phyloP scores from a whole-genome alignment of 495 filamentous ascomycete genomes.

The Trichoderma reesei region DNA sequence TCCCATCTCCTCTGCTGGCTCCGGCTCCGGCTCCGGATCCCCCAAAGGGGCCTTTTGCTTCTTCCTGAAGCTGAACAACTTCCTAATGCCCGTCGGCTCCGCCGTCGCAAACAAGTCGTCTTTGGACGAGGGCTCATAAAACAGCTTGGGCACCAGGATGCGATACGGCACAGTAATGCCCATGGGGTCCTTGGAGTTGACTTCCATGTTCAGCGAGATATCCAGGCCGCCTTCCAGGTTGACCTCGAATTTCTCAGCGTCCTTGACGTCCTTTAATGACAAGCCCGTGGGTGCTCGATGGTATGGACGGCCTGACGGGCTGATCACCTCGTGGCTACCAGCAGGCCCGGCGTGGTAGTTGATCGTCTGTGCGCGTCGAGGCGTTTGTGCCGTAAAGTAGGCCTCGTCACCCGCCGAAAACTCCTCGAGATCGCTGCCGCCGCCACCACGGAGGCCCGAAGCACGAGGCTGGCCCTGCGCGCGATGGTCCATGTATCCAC shows the following conservation, averaged over 20 bases:
- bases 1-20: neutral
- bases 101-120: conserved; percentile 11
- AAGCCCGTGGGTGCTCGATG: conserved; percentile 65
- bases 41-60: neutral
- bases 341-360: neutral
- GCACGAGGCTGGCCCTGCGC: neutral
- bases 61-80: conserved; percentile 12
- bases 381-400: conserved; percentile 30
- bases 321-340: conserved; percentile 1
- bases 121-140: conserved; percentile 38
- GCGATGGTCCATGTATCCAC: conserved; percentile 17
- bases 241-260: conserved; percentile 29
- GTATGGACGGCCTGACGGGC: conserved; percentile 37
- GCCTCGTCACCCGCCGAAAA: conserved; percentile 34
- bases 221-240: conserved; percentile 73
- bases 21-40: neutral
- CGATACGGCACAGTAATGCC: conserved; percentile 86
- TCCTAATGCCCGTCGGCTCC: conserved; percentile 11
- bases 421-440: conserved; percentile 16
- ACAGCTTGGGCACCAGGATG: conserved; percentile 70
- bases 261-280: conserved; percentile 46
- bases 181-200: conserved; percentile 70
- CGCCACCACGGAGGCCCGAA: neutral
- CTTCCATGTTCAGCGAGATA: conserved; percentile 76
- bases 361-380: conserved; percentile 13